Base-by-base conservation (phyloP, 1,284 basidiomycete species). In the Termitomyces sp. region DNA sequence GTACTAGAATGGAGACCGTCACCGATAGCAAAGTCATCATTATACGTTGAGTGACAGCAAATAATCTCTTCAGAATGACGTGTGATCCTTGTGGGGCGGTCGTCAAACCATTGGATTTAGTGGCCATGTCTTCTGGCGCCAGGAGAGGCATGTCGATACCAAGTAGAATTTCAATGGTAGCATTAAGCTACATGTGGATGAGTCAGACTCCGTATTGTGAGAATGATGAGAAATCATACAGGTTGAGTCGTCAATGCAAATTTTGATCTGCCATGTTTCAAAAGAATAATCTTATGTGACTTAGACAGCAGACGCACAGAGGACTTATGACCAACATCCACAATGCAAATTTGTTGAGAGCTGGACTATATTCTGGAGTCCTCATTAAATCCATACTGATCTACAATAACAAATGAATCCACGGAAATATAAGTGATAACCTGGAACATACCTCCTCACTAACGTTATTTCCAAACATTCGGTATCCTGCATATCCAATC, bases 321-420 rank as follows among this genome's bases (percentile, higher is more conserved):
- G 93, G 91, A 57, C 86, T 89, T 53, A 97, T 72, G 21, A 95
- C 93, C 37, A 98, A 85, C 74, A 94, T 85, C 90, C 93, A 95
- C 42, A 97, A 77, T 5, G 87, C 88, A 21, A 91, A 59, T 45
- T 83, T 72, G 66, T 96, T 98, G 11, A 97, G 71, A 3, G 72
- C 62, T 1, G 76, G 71, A 46, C 88, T 92, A 67, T 91, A 96
- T 13, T 86, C 90, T 2, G 84, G 78, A 0, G 86, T 89, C 28
- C 74, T 73, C 49, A 94, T 79, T 31, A 98, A 71, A 66, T 98
- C 88, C 57, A 83, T 81, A 55, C 93, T 97, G 66, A 98, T 87
- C 86, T 93, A 56, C 13, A 2, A 18, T 9, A 37, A 10, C 11
- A 6, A n/a, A n/a, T 50, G 2, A 37, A 43, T 13, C 5, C 6